Percentiles rank a stretch among this genome's conserved stretches.
These are phyloP conservation scores for Corymbia calophylla DNA, from an alignment of 441 rosid genomes.

Conservation along the genomic window DNA sequence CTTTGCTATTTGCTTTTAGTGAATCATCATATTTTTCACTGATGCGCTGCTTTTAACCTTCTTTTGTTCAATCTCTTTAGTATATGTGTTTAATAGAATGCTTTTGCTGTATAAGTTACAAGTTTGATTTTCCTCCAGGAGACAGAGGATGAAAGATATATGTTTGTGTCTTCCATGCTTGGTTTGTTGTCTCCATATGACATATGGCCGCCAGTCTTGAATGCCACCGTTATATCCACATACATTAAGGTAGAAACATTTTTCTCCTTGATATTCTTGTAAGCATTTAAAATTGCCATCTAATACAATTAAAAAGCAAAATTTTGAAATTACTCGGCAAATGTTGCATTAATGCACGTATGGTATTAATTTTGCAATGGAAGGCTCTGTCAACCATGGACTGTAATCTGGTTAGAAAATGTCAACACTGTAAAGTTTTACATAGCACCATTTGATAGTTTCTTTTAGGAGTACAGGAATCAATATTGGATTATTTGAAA, in stretches of 20 bases:
- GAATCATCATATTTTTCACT: neutral
- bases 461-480: neutral
- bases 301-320: neutral
- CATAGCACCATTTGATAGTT: neutral
- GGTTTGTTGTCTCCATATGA: slow-evolving; percentile 83
- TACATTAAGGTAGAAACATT: slow-evolving; percentile 59
- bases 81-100: neutral
- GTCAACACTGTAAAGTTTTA: neutral
- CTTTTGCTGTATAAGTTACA: neutral
- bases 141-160: slow-evolving; percentile 73
- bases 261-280: neutral
- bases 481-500: neutral
- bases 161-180: slow-evolving; percentile 84
- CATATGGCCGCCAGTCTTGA: slow-evolving; percentile 62
- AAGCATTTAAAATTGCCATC: neutral
- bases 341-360: neutral
- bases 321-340: neutral
- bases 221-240: slow-evolving; percentile 62
- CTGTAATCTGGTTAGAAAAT: neutral
- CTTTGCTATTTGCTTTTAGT: neutral
- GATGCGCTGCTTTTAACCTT: neutral
- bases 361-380: neutral
- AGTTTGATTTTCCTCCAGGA: slow-evolving; percentile 34
- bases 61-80: neutral
- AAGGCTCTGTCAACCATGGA: neutral